A percentile compares a stretch with the other conserved stretches of the same genome.
Conservation (phyloP, 768 basidiomycete species). For the Termitomyces sp. region DNA sequence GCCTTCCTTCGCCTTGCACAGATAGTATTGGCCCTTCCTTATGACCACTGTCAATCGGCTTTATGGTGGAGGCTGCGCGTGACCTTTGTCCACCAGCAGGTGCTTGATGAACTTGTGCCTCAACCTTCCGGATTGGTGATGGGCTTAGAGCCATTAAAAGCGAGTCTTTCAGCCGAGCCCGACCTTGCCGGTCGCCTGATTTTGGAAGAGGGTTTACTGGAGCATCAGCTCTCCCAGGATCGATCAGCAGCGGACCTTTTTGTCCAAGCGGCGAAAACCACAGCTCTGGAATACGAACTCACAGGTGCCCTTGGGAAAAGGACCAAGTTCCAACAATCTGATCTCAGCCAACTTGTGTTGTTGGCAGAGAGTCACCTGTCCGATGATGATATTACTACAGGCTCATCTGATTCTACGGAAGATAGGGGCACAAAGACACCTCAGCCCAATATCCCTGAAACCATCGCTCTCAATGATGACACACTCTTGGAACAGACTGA, state of each 20-base stretch:
- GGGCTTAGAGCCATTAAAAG: constrained; percentile 35
- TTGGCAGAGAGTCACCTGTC: constrained; percentile 78
- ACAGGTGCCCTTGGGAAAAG: constrained; percentile 91
- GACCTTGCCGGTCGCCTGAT: constrained; percentile 64
- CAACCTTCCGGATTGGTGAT: constrained; percentile 36
- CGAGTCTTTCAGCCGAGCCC: constrained; percentile 39
- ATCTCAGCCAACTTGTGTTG: constrained; percentile 85
- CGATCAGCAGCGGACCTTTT: constrained; percentile 74
- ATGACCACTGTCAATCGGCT: constrained; percentile 40
- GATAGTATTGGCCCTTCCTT: constrained; percentile 53
- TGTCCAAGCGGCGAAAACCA: constrained; percentile 67
- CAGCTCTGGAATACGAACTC: constrained; percentile 81
- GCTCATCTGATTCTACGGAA: constrained; percentile 3
- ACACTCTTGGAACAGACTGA: constrained; percentile 92
- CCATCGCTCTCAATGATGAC: constrained; percentile 86
- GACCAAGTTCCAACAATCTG: constrained; percentile 87
- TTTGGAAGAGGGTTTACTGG: constrained; percentile 74
- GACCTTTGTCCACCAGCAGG: constrained; percentile 64
- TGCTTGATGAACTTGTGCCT: constrained; percentile 80
- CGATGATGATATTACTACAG: constrained; percentile 19
- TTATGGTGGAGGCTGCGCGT: constrained; percentile 85
- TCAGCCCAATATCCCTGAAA: constrained; percentile 56
- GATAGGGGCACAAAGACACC: constrained; percentile 1
- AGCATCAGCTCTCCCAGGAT: constrained; percentile 73
- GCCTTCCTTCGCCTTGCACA: constrained; percentile 72